Evolutionary conservation across 129 eudicot species (phyloP).

Genomic region (Smallanthus sonchifolius): DNA sequence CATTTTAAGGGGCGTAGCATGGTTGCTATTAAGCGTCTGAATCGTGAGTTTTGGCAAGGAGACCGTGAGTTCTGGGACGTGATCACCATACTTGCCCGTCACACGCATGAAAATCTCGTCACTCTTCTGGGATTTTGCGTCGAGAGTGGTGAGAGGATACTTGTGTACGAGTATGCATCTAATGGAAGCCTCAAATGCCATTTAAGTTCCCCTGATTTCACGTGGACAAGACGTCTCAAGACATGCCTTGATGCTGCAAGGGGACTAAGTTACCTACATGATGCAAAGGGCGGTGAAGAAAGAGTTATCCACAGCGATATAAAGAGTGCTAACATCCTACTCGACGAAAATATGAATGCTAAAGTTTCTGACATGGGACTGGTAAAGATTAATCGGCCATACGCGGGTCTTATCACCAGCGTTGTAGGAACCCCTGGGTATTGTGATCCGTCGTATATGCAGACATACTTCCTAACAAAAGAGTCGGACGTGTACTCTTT

Average conservation of each 20-base stretch:
- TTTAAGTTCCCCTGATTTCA: not conserved
- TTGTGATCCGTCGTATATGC: not conserved
- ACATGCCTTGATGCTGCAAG: not conserved
- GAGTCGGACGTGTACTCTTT: not conserved
- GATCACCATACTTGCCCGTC: not conserved
- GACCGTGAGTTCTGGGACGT: not conserved
- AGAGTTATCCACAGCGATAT: slow-evolving; percentile 13
- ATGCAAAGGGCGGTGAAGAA: not conserved
- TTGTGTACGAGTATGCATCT: not conserved
- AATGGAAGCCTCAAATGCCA: not conserved
- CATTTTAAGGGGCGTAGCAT: not conserved
- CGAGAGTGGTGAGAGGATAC: not conserved
- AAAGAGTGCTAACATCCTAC: slow-evolving; percentile 6
- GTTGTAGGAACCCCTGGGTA: not conserved
- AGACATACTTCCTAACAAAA: not conserved
- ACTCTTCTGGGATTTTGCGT: not conserved
- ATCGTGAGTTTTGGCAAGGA: not conserved
- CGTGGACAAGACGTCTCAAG: not conserved
- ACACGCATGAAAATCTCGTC: not conserved
- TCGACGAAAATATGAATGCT: not conserved
- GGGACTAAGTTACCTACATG: not conserved
- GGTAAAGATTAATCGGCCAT: not conserved
- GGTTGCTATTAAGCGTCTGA: not conserved
- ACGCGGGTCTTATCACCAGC: not conserved
- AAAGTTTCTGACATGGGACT: slow-evolving; percentile 11